These are phyloP conservation scores for Hymenoscyphus albidus DNA, from an alignment of 2,329 filamentous ascomycete species.

Conservation along the genomic window DNA sequence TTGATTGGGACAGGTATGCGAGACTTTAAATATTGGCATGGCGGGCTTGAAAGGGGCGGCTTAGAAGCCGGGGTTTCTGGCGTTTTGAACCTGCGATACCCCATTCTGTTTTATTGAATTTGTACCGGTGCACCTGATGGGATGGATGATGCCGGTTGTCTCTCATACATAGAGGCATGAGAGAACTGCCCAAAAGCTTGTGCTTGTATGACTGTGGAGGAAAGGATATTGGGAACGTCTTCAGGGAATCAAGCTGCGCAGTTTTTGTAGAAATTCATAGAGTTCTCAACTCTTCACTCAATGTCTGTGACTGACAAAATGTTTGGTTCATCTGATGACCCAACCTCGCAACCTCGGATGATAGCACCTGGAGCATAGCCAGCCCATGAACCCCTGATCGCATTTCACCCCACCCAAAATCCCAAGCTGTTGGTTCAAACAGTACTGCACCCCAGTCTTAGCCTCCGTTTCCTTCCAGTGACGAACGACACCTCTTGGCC, in stretches of 20 bases:
- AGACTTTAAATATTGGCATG: neutral
- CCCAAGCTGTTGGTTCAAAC: neutral
- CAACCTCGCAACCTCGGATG: neutral
- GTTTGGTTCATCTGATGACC: neutral
- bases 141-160: neutral
- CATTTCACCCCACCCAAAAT: neutral
- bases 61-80: slow-evolving; percentile 15
- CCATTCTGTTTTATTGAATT: slow-evolving; percentile 3
- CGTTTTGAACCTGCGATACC: slow-evolving; percentile 15
- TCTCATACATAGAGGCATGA: neutral
- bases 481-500: slow-evolving; percentile 3
- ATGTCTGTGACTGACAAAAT: neutral
- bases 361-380: neutral
- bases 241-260: neutral
- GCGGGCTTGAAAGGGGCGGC: neutral
- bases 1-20: slow-evolving; percentile 35
- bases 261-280: neutral
- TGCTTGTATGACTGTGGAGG: neutral
- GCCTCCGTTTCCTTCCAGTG: neutral
- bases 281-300: neutral
- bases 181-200: neutral
- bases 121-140: neutral
- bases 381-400: neutral
- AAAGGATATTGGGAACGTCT: neutral
- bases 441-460: neutral